A percentile compares a stretch with the other conserved stretches of the same genome.
phyloP scores from a whole-genome alignment of 2,329 filamentous ascomycete species.

The Tolypocladium cylindrosporum region DNA sequence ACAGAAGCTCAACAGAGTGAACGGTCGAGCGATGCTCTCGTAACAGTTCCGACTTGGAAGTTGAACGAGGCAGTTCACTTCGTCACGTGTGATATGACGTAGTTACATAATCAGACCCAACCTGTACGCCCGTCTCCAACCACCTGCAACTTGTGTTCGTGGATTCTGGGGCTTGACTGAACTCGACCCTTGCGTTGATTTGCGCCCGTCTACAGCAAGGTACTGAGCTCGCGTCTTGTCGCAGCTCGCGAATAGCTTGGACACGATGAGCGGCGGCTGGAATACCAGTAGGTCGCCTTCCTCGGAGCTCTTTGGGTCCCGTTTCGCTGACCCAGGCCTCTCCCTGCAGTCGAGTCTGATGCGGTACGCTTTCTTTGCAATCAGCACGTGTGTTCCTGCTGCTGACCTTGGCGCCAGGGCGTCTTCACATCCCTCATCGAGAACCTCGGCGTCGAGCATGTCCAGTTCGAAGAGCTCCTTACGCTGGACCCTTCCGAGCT shows the following conservation, averaged over 20 bases:
- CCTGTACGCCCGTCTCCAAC: background rate
- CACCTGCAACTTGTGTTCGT: too few relatives aligned
- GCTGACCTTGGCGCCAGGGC: slow-evolving; percentile 40
- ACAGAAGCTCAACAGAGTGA: too few relatives aligned
- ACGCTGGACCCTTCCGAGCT: slow-evolving; percentile 72
- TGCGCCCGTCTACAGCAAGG: background rate
- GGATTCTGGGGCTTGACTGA: background rate
- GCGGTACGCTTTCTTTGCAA: slow-evolving; percentile 50
- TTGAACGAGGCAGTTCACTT: too few relatives aligned
- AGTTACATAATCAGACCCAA: too few relatives aligned
- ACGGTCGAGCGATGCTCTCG: too few relatives aligned
- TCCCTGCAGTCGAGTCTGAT: slow-evolving; percentile 70
- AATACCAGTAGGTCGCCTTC: slow-evolving; percentile 60
- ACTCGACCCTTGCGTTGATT: background rate
- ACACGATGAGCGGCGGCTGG: slow-evolving; percentile 71
- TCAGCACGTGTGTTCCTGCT: background rate
- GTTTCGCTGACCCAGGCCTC: slow-evolving; percentile 2
- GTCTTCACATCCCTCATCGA: slow-evolving; percentile 97
- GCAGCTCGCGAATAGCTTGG: background rate
- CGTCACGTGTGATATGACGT: too few relatives aligned
- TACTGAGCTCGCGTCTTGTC: background rate
- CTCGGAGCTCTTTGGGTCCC: background rate
- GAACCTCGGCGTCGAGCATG: slow-evolving; percentile 77
- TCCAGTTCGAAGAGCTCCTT: slow-evolving; percentile 95
- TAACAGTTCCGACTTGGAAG: too few relatives aligned